Percentiles rank a stretch among this genome's conserved stretches.
Conservation (phyloP, 192 early-diverging fungal species). For the Chytriomyces hyalinus region DNA sequence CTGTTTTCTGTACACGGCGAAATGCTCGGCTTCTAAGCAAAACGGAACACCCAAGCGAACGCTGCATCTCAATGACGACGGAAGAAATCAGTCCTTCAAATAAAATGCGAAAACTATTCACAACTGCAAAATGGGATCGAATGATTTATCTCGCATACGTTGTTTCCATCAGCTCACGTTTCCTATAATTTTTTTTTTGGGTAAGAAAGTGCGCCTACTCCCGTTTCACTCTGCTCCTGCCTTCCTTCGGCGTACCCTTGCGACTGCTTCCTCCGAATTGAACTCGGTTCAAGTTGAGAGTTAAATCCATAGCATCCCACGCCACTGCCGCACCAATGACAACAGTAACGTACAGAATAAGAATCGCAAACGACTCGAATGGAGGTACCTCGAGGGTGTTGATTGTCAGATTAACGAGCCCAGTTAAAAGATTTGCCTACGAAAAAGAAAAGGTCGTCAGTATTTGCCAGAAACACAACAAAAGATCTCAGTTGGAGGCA, state of each 20-base stretch:
- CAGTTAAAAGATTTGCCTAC: constrained; percentile 88
- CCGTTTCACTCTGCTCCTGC: neutral
- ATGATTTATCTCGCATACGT: neutral
- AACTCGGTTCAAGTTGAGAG: constrained; percentile 23
- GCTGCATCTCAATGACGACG: neutral
- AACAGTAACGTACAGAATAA: neutral
- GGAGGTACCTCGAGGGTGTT: constrained; percentile 63
- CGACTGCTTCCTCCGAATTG: neutral
- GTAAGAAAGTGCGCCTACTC: neutral
- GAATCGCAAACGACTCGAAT: constrained; percentile 2
- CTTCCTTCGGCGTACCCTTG: neutral
- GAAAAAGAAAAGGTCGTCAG: neutral
- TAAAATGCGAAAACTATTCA: neutral
- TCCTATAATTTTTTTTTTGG: no score
- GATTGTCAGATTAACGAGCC: constrained; percentile 78
- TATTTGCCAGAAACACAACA: neutral
- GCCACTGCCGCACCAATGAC: constrained; percentile 16
- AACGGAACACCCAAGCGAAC: neutral
- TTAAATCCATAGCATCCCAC: constrained; percentile 25
- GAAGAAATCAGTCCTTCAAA: neutral
- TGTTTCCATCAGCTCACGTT: neutral
- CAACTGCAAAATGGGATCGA: neutral
- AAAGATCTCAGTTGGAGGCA: neutral
- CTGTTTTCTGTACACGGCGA: constrained; percentile 24
- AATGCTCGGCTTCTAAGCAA: constrained; percentile 19